phyloP scores from a whole-genome alignment of 139 green algal species.

The Chara braunii region DNA sequence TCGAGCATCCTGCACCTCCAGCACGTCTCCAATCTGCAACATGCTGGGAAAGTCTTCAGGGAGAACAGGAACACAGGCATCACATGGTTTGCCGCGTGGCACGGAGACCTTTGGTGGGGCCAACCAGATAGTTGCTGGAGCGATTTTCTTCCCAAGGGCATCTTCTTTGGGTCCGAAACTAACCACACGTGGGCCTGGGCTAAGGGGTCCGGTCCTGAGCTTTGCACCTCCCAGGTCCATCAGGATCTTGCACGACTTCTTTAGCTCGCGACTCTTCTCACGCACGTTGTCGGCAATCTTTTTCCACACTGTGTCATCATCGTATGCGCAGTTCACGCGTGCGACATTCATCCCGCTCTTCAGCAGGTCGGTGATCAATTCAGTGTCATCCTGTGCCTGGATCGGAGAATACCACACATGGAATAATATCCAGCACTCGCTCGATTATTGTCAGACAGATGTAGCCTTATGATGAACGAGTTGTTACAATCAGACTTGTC shows the following conservation, averaged over 20 bases:
- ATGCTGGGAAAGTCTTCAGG: too few species aligned
- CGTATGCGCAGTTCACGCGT: constrained; percentile 35
- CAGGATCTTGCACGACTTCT: constrained; percentile 3
- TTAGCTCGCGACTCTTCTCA: too few species aligned
- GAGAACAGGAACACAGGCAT: too few species aligned
- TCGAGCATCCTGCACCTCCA: too few species aligned
- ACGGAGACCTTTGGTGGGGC: background rate
- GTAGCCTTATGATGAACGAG: too few species aligned
- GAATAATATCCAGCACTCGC: too few species aligned
- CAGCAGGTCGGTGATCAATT: constrained; percentile 21
- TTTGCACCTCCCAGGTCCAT: constrained; percentile 37
- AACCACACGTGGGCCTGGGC: background rate
- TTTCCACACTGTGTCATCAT: constrained; percentile 8
- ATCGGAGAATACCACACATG: too few species aligned
- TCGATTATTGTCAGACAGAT: too few species aligned
- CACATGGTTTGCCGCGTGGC: background rate
- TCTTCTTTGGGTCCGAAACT: constrained; percentile 22
- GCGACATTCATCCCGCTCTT: constrained; percentile 29
- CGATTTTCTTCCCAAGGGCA: background rate
- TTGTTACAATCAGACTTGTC: too few species aligned
- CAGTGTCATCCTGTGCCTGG: constrained; percentile 14
- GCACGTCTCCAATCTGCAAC: background rate
- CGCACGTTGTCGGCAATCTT: constrained; percentile 19
- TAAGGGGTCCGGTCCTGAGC: constrained; percentile 22
- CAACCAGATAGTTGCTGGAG: constrained; percentile 7